Conservation (phyloP, 108 stramenopile species). For the Pseudonitzschia pungens region DNA sequence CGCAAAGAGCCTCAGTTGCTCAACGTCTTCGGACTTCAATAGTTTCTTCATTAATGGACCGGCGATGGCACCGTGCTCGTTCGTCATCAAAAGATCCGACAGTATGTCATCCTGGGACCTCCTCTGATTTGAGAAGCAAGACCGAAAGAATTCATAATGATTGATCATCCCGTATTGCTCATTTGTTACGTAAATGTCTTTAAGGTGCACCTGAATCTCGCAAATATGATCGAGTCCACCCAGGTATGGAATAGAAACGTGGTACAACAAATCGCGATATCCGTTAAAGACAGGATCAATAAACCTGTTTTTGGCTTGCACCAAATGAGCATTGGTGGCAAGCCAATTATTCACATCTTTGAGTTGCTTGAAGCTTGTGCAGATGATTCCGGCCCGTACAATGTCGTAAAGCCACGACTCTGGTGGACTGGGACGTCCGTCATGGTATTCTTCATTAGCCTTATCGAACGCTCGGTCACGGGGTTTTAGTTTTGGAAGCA, state of each 20-base stretch:
- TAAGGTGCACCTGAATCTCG: slow-evolving; percentile 41
- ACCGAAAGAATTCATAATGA: slow-evolving; percentile 42
- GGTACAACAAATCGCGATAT: slow-evolving; percentile 41
- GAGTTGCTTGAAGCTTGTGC: slow-evolving; percentile 39
- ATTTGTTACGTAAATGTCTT: slow-evolving; percentile 35
- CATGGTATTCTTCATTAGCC: slow-evolving; percentile 28
- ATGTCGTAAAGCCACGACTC: slow-evolving; percentile 48
- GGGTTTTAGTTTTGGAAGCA: slow-evolving; percentile 26
- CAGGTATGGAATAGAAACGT: slow-evolving; percentile 30
- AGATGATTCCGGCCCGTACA: slow-evolving; percentile 27
- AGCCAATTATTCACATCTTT: slow-evolving; percentile 43
- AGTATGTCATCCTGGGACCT: slow-evolving; percentile 33
- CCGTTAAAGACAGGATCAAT: slow-evolving; percentile 36
- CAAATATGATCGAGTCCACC: slow-evolving; percentile 31
- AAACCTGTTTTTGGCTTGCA: slow-evolving; percentile 38
- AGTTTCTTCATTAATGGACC: slow-evolving; percentile 34
- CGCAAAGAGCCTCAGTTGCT: slow-evolving; percentile 37
- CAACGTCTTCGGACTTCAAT: slow-evolving; percentile 31
- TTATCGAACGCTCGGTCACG: slow-evolving; percentile 34
- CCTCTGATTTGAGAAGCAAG: slow-evolving; percentile 26
- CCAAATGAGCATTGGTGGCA: slow-evolving; percentile 18
- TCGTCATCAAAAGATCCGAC: slow-evolving; percentile 35
- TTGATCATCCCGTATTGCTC: slow-evolving; percentile 37
- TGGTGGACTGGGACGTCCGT: slow-evolving; percentile 28
- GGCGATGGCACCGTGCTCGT: slow-evolving; percentile 32